Base-by-base conservation (phyloP, 257 asterid genomes). In the Rehmannia glutinosa region DNA sequence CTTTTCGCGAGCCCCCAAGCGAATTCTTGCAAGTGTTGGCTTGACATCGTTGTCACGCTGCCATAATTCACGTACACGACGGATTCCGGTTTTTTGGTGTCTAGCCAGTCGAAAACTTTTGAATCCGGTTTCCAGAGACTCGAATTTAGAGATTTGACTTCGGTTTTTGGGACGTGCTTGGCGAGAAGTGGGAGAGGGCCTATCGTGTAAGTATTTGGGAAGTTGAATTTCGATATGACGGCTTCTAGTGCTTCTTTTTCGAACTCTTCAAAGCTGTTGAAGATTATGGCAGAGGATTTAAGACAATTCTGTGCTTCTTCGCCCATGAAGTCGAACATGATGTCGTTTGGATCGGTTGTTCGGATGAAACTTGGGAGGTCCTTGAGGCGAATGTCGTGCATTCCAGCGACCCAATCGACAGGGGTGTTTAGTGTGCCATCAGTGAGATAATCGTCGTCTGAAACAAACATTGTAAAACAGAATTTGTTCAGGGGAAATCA, bases 11-110 rank as follows among this genome's bases (percentile, higher is more conserved):
- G 79, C 13, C 92, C 95, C 86, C 82, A 75, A 0, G 89, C 95
- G 6, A 87, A 83, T 35, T 84, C 95, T 5, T 17, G 68, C 5
- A 85, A 76, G 16, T 87, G 80, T 0, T 70, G 33, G 8, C 41
- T 24, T 0, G 82, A 33, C 87, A 87, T 83, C 11, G 85, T 76
- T 2, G 89, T 77, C 60, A 82, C 69, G 43, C 89, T 76, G 12
- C 89, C 91, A 3, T 80, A 87, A 46, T 82, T 87, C 11, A 85
- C 88, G 27, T 77, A 84, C 15, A 87, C 49, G 10, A 87, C 86
- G 0, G 95, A 84, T 0, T 43, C 73, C 0, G 81, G 69, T 47
- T 74, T 52, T 55, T 42, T 63, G 12, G 15, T 3, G 43, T 84
- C 86, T 0, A 84, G 68, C 95, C 95, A 82, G 0, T 78, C 71